Conservation (phyloP, 148 eudicot species). For the Rhododendron molle region DNA sequence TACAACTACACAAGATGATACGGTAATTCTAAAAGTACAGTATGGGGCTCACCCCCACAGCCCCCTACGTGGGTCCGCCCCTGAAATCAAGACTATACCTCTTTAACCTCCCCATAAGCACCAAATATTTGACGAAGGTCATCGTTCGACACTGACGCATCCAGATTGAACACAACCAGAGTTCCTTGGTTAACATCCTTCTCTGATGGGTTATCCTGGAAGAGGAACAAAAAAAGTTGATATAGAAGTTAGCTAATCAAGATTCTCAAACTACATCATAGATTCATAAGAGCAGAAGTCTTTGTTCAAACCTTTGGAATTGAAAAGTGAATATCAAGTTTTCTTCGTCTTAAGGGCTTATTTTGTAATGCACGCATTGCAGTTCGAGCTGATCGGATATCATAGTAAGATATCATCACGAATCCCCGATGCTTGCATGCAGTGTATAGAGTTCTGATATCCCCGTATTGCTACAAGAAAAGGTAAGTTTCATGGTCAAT, state of each 20-base stretch:
- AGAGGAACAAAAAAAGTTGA: neutral
- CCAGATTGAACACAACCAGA: slow-evolving; percentile 53
- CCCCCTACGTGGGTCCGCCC: neutral
- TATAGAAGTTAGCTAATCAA: slow-evolving; percentile 5
- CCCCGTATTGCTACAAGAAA: slow-evolving; percentile 49
- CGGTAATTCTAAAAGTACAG: neutral
- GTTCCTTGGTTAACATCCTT: slow-evolving; percentile 64
- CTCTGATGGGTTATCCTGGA: slow-evolving; percentile 59
- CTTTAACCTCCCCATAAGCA: slow-evolving; percentile 57
- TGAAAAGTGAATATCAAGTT: slow-evolving; percentile 59
- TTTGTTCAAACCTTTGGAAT: slow-evolving; percentile 45
- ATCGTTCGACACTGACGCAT: slow-evolving; percentile 53
- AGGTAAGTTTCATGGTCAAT: slow-evolving; percentile 2
- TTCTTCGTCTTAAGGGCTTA: slow-evolving; percentile 53
- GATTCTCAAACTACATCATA: neutral
- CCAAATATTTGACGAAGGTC: slow-evolving; percentile 56
- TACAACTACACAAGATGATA: neutral
- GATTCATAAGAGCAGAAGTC: neutral
- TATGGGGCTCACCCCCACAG: neutral
- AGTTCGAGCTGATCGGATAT: slow-evolving; percentile 60
- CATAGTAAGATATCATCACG: slow-evolving; percentile 69
- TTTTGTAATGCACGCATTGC: slow-evolving; percentile 54
- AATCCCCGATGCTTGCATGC: slow-evolving; percentile 68
- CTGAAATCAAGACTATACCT: slow-evolving; percentile 22
- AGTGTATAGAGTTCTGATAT: slow-evolving; percentile 52